Evolutionary conservation across 768 basidiomycete species (phyloP), one percentile per base, ranked within the genome.

Genomic region (Trametes cinnabarina): DNA sequence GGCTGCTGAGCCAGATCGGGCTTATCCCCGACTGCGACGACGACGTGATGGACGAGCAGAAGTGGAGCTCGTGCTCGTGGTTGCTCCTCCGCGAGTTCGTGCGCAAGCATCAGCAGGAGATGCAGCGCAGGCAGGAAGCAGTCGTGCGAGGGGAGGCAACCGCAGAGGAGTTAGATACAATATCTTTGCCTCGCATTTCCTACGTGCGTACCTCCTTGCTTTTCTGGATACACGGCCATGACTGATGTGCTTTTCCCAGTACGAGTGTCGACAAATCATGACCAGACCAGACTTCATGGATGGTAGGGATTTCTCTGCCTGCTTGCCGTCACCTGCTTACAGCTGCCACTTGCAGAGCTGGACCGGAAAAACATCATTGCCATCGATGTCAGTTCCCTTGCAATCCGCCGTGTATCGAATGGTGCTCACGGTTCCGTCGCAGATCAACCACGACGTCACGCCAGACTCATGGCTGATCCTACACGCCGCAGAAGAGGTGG

Each of bases 41-140:
- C 72, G 88, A 90, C 66, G 84, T 90, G 56, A 91, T 90, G 92
- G 92, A 94, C 71, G 93, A 93, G 84, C 87, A 90, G 84, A 89
- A 88, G 82, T 88, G 86, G 84, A 84, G 82, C 63, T 85, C 85
- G 40, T 91, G 90, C 66, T 88, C 90, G 17, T 92, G 90, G 89
- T 76, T 91, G 2, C 78, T 91, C 2, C 76, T 92, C 2, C 81
- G 78, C 37, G 86, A 89, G 70, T 88, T 92, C 65, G 88, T 91
- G 51, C 83, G 82, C 64, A 66, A 80, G 48, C 74, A 83, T 48
- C 69, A 78, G 50, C 77, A 83, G 49, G 78, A 82, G 61, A 77
- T 81, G 66, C 68, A 72, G 59, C 75, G 74, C 50, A 69, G 71
- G 34, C 70, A 74, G 55, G 77, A 74, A 65, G 74, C 69, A 30